Evolutionary conservation across 177 flowering plant species (phyloP).

Genomic region (Telopea speciosissima): DNA sequence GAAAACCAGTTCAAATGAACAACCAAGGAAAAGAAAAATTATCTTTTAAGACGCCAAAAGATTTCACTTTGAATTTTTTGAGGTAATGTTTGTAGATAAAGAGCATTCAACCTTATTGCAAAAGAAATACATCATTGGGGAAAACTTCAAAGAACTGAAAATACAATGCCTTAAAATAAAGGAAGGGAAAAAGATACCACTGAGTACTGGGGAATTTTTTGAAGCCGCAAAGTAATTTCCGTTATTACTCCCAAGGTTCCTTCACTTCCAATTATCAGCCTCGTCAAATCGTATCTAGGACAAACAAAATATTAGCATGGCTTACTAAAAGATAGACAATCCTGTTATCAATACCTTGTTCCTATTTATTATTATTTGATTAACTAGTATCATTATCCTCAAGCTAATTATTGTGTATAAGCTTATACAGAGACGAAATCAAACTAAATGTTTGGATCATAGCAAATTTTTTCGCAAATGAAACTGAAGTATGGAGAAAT

Average conservation of each 20-base stretch:
- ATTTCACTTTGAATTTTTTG: too few relatives aligned
- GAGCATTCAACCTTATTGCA: neutral
- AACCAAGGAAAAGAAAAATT: neutral
- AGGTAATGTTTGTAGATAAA: too few relatives aligned
- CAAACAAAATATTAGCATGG: neutral
- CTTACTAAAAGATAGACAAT: neutral
- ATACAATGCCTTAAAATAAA: neutral
- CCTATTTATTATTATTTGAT: neutral
- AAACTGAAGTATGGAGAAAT: too few relatives aligned
- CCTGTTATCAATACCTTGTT: neutral
- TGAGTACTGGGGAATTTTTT: constrained; percentile 78
- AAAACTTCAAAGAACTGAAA: neutral
- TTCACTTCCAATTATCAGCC: constrained; percentile 96
- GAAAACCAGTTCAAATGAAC: neutral
- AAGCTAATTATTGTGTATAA: neutral
- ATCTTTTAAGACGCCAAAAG: neutral
- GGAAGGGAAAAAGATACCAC: constrained; percentile 50
- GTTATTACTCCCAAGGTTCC: constrained; percentile 97
- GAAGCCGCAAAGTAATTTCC: constrained; percentile 88
- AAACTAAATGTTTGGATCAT: neutral
- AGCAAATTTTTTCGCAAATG: neutral
- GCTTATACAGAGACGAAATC: neutral
- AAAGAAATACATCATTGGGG: neutral
- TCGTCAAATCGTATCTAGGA: constrained; percentile 88
- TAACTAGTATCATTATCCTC: neutral